A percentile compares a stretch with the other conserved stretches of the same genome.
Evolutionary conservation across 2,329 filamentous ascomycete genomes (phyloP).

Genomic region (Ceratocystis eucalypticola): DNA sequence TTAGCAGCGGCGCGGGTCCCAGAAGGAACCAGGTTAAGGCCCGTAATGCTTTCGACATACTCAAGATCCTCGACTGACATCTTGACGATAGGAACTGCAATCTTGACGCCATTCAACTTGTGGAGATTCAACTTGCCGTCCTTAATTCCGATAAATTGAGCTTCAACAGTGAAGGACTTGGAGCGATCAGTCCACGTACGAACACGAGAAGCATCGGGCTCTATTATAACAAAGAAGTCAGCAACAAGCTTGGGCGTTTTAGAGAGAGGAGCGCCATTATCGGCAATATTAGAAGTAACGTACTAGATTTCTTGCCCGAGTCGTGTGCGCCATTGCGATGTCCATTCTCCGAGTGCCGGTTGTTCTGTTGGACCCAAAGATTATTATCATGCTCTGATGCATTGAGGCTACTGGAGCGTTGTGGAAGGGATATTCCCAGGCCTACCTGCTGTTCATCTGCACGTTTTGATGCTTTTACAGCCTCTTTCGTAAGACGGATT

Average conservation of each 20-base stretch:
- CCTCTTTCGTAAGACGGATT: constrained; percentile 68
- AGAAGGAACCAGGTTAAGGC: constrained; percentile 18
- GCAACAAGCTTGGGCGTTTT: not conserved
- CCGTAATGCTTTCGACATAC: constrained; percentile 63
- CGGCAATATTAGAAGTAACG: not conserved
- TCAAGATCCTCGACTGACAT: constrained; percentile 94
- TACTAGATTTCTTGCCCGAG: constrained; percentile 58
- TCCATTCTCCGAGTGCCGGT: constrained; percentile 28
- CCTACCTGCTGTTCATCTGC: constrained; percentile 50
- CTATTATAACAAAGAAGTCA: constrained; percentile 31
- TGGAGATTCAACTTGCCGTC: constrained; percentile 96
- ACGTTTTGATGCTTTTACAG: constrained; percentile 41
- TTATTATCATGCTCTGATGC: constrained; percentile 53
- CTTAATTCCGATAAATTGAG: constrained; percentile 85
- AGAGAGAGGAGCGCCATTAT: not conserved
- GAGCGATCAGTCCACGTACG: constrained; percentile 91
- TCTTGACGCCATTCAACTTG: constrained; percentile 96
- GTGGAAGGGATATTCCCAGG: constrained; percentile 59
- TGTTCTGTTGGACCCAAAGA: constrained; percentile 49
- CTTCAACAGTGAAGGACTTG: constrained; percentile 93
- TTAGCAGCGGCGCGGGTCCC: constrained; percentile 29
- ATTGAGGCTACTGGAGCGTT: constrained; percentile 66
- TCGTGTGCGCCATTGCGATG: constrained; percentile 28
- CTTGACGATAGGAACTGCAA: constrained; percentile 85
- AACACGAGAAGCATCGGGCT: constrained; percentile 70